A percentile compares a stretch with the other conserved stretches of the same genome.
These are phyloP conservation scores for Paramecium biaurelia DNA, from an alignment of 73 alveolate genomes.

Conservation along the genomic window DNA sequence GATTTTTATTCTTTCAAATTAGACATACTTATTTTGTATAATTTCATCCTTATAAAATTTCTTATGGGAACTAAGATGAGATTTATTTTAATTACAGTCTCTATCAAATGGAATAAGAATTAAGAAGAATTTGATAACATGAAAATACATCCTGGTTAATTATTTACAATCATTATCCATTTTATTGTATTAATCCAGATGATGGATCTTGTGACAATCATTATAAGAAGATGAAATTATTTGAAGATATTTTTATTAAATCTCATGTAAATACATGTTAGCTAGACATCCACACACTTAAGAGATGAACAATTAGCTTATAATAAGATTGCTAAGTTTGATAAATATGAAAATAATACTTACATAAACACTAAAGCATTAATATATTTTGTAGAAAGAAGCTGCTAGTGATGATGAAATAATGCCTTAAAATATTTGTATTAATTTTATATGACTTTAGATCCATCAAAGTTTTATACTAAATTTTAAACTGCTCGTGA, in stretches of 20 bases:
- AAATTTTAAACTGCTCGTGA: not conserved
- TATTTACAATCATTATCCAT: no score
- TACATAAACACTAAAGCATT: not conserved
- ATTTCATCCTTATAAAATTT: no score
- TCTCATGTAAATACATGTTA: conserved; percentile 7
- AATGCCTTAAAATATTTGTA: not conserved
- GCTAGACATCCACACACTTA: conserved; percentile 44
- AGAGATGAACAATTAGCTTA: not conserved
- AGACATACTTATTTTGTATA: no score
- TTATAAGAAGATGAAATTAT: not conserved
- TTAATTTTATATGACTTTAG: not conserved
- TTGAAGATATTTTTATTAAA: conserved; percentile 35
- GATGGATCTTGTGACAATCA: not conserved
- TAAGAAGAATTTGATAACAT: no score
- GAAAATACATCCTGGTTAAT: no score
- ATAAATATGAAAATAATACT: not conserved
- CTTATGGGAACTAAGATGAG: no score
- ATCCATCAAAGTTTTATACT: not conserved
- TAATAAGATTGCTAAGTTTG: not conserved
- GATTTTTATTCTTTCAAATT: no score
- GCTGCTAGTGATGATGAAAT: not conserved
- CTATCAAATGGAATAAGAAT: no score
- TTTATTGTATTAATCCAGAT: not conserved
- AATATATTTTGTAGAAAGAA: not conserved
- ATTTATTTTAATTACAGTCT: no score